Evolutionary conservation across 2,329 filamentous ascomycete species (phyloP), one percentile per base, ranked within the genome.

Genomic region (Lasiodiplodia citricola): DNA sequence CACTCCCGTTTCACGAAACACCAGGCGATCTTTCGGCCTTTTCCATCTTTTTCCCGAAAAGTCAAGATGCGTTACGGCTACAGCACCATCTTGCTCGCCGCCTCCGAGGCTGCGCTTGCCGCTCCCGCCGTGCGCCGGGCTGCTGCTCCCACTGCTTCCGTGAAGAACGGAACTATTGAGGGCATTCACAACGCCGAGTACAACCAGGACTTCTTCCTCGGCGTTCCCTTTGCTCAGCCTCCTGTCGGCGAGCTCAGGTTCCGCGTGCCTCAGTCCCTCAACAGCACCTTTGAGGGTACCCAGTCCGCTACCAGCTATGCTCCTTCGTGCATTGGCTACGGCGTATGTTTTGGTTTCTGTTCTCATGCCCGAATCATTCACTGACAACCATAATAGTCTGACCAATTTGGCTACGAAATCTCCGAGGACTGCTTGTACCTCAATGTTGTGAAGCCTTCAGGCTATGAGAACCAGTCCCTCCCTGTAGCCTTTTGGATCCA

Each of bases 401-500:
- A 73, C 62, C 68, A 73, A 58, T 70, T 68, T 56, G 37, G 47
- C 37, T 73, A 73, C 58, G 21, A 70, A 16, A 77, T 79, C 72
- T 77, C 77, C 13, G 88, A 90, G 72, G 86, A 90, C 72, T 91
- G 89, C 70, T 80, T 91, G 4, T 88, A 87, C 55, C 78, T 91
- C 70, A 91, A 90, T 72, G 82, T 91, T 8, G 80, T 91, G 31
- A 83, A 88, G 3, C 87, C 87, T 0, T 77, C 83, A 10, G 83
- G 84, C 6, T 75, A 76, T 41, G 78, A 83, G 4, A 75, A 80
- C 10, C 70, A 76, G 38, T 81, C 77, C 10, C 80, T 91, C 2
- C 88, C 88, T 0, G 85, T 90, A 7, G 83, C 82, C 13, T 81
- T 88, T 1, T 91, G 88, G 88, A 87, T 91, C 31, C 87, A 89